phyloP scores from a whole-genome alignment of 1,284 basidiomycete genomes.

The Hypsizygus ulmarius region DNA sequence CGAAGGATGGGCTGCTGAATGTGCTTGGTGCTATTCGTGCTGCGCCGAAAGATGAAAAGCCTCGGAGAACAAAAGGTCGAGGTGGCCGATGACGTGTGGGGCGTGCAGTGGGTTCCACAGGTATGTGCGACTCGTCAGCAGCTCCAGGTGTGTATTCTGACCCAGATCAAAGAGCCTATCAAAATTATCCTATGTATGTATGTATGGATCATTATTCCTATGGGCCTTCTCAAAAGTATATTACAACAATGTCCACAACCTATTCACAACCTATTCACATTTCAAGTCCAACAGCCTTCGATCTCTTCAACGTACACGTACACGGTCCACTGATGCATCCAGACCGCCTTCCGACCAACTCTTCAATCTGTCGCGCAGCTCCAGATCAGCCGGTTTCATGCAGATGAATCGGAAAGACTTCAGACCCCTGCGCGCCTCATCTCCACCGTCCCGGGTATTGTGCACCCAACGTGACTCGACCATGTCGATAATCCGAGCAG shows the following conservation, averaged over 20 bases:
- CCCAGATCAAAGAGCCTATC: no score
- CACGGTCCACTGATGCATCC: conserved; percentile 21
- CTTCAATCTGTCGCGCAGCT: conserved; percentile 15
- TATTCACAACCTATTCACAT: neutral
- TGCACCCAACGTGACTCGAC: conserved; percentile 27
- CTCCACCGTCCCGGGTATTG: neutral
- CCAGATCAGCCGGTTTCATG: conserved; percentile 20
- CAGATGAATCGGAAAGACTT: conserved; percentile 24
- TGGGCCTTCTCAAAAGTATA: no score
- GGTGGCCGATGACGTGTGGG: neutral
- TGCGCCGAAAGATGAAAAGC: conserved; percentile 23
- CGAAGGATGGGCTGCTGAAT: conserved; percentile 16
- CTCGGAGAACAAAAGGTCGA: conserved; percentile 7
- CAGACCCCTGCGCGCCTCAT: conserved; percentile 5
- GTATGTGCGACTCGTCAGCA: no score
- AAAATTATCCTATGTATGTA: no score
- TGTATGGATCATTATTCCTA: no score
- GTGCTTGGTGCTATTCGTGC: conserved; percentile 25
- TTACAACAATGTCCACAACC: neutral
- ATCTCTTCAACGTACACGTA: conserved; percentile 3
- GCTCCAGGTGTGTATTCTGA: no score
- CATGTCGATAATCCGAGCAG: conserved; percentile 24
- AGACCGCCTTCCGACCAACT: conserved; percentile 25
- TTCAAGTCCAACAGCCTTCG: neutral
- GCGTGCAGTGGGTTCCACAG: no score